These are phyloP conservation scores for Xerocomus tenax DNA, from an alignment of 1,284 basidiomycete species.

Conservation along the genomic window DNA sequence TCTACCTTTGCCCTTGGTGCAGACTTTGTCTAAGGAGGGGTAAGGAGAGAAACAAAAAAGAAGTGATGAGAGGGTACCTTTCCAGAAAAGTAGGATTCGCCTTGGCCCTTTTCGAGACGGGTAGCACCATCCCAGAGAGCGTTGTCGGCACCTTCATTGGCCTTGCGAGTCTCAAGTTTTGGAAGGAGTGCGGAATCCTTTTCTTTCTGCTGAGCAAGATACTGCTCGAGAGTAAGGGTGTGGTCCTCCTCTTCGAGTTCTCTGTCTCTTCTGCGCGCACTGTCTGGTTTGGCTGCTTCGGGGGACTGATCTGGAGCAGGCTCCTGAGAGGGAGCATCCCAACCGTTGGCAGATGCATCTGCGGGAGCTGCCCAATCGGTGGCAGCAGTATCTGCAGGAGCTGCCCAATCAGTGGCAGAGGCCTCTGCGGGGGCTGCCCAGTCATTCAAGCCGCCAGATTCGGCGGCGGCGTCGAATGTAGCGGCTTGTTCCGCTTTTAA, in stretches of 20 bases:
- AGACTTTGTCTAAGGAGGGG: constrained; percentile 42
- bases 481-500: constrained; percentile 70
- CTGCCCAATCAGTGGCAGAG: constrained; percentile 36
- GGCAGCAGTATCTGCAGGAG: constrained; percentile 24
- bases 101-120: constrained; percentile 51
- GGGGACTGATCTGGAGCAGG: constrained; percentile 31
- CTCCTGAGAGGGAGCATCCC: constrained; percentile 33
- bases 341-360: constrained; percentile 29
- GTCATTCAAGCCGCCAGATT: too few relatives aligned
- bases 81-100: constrained; percentile 64
- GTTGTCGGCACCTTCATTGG: constrained; percentile 57
- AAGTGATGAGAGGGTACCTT: constrained; percentile 43
- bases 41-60: constrained; percentile 7
- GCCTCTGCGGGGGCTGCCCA: constrained; percentile 34
- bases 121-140: constrained; percentile 57
- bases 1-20: constrained; percentile 56
- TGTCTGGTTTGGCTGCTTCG: constrained; percentile 36
- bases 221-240: constrained; percentile 80
- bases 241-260: constrained; percentile 85
- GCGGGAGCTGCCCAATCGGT: constrained; percentile 36
- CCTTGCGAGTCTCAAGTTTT: constrained; percentile 65
- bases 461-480: constrained; percentile 45
- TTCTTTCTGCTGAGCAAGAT: constrained; percentile 66
- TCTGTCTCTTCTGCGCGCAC: constrained; percentile 40
- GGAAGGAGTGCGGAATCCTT: constrained; percentile 47